phyloP scores from a whole-genome alignment of 768 basidiomycete species.

The Boletellus sp. region DNA sequence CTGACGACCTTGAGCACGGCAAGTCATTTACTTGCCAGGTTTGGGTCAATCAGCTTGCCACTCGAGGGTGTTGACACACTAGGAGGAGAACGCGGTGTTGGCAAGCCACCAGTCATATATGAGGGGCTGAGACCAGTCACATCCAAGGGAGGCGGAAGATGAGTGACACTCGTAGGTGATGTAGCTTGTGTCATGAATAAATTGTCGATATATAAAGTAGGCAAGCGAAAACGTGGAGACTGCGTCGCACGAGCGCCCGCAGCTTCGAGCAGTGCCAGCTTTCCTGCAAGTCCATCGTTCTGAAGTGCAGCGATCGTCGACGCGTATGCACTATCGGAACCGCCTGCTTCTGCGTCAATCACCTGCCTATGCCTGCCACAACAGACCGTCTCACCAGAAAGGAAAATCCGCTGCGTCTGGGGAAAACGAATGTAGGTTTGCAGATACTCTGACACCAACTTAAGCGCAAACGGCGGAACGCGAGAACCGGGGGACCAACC shows the following conservation, averaged over 20 bases:
- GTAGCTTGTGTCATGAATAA: constrained; percentile 38
- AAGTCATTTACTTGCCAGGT: constrained; percentile 44
- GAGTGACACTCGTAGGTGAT: constrained; percentile 21
- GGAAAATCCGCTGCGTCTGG: constrained; percentile 70
- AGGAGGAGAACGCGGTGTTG: constrained; percentile 62
- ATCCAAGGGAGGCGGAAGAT: constrained; percentile 47
- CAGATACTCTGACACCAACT: constrained; percentile 48
- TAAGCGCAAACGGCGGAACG: neutral
- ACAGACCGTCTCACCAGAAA: constrained; percentile 49
- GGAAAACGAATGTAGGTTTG: constrained; percentile 69
- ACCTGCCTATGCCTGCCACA: neutral
- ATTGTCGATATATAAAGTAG: constrained; percentile 50
- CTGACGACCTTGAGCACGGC: neutral
- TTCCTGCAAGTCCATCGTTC: constrained; percentile 59
- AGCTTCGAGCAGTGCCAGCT: constrained; percentile 61
- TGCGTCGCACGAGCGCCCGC: constrained; percentile 40
- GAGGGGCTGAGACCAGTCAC: constrained; percentile 39
- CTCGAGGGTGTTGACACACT: constrained; percentile 28
- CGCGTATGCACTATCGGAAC: constrained; percentile 51
- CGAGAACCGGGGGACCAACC: constrained; percentile 37
- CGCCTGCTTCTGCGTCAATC: constrained; percentile 39
- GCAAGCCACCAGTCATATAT: constrained; percentile 55
- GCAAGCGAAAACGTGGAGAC: constrained; percentile 47
- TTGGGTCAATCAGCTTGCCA: constrained; percentile 54
- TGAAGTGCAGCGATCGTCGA: constrained; percentile 56